phyloP scores from a whole-genome alignment of 352 stramenopile species.

The Phytopythium delawarense region DNA sequence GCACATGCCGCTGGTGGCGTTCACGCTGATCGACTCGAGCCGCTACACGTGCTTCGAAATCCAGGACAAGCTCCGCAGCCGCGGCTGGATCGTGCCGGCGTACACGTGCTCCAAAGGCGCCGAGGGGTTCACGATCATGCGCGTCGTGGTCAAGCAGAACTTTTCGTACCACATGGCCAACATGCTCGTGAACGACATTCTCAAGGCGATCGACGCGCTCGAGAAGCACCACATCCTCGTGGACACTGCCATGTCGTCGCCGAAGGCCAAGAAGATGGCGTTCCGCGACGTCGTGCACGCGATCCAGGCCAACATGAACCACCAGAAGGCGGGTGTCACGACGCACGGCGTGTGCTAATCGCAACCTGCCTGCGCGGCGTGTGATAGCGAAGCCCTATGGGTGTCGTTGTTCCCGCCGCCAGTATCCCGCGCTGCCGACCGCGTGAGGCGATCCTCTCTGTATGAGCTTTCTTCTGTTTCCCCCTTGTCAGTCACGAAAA shows the following conservation, averaged over 20 bases:
- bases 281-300: slow-evolving; percentile 69
- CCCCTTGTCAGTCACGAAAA: too few species aligned
- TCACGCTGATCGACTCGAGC: slow-evolving; percentile 75
- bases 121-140: slow-evolving; percentile 86
- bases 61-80: slow-evolving; percentile 84
- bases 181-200: slow-evolving; percentile 85
- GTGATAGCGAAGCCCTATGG: background rate
- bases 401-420: background rate
- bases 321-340: slow-evolving; percentile 70
- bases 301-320: slow-evolving; percentile 61
- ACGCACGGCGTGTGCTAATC: slow-evolving; percentile 79
- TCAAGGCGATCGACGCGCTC: slow-evolving; percentile 77
- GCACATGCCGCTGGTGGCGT: slow-evolving; percentile 90
- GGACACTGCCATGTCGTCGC: slow-evolving; percentile 72
- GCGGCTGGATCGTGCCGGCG: slow-evolving; percentile 88
- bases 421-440: background rate
- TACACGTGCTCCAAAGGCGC: slow-evolving; percentile 86
- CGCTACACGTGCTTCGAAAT: slow-evolving; percentile 89
- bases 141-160: slow-evolving; percentile 90
- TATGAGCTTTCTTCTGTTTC: too few species aligned
- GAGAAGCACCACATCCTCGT: slow-evolving; percentile 77
- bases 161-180: slow-evolving; percentile 86
- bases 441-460: too few species aligned
- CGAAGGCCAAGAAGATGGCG: slow-evolving; percentile 65
- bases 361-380: background rate